Evolutionary conservation across 257 asterid genomes (phyloP).

Genomic region (Eucommia ulmoides): DNA sequence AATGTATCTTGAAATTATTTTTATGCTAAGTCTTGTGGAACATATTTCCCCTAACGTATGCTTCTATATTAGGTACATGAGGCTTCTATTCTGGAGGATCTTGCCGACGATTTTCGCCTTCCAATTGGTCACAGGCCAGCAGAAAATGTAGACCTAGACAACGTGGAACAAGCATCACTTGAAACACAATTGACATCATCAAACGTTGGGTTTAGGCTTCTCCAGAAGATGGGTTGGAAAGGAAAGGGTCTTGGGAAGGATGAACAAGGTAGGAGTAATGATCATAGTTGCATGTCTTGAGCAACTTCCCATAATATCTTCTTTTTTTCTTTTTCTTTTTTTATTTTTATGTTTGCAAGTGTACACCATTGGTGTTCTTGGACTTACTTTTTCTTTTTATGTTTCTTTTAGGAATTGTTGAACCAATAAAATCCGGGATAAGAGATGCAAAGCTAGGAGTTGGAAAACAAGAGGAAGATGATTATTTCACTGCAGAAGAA

Average conservation of each 20-base stretch:
- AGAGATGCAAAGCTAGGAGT: conserved; percentile 84
- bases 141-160: conserved; percentile 80
- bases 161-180: conserved; percentile 91
- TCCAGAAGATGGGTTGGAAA: conserved; percentile 99
- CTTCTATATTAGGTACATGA: conserved; percentile 57
- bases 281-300: not conserved
- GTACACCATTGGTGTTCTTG: not conserved
- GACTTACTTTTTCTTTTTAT: conserved; percentile 3
- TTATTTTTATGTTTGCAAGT: no score
- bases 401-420: conserved; percentile 47
- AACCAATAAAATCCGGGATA: conserved; percentile 94
- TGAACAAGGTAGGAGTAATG: conserved; percentile 63
- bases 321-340: not conserved
- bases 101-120: conserved; percentile 80
- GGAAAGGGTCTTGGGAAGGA: conserved; percentile 97
- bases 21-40: no score
- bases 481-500: conserved; percentile 93
- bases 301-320: not conserved
- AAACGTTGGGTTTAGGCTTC: conserved; percentile 82
- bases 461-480: conserved; percentile 99
- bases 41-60: no score
- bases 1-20: no score
- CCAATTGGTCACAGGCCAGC: conserved; percentile 76
- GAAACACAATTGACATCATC: conserved; percentile 71
- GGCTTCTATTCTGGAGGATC: conserved; percentile 81